Conservation (phyloP, 2,329 filamentous ascomycete genomes). For the Ilyonectria sp. region DNA sequence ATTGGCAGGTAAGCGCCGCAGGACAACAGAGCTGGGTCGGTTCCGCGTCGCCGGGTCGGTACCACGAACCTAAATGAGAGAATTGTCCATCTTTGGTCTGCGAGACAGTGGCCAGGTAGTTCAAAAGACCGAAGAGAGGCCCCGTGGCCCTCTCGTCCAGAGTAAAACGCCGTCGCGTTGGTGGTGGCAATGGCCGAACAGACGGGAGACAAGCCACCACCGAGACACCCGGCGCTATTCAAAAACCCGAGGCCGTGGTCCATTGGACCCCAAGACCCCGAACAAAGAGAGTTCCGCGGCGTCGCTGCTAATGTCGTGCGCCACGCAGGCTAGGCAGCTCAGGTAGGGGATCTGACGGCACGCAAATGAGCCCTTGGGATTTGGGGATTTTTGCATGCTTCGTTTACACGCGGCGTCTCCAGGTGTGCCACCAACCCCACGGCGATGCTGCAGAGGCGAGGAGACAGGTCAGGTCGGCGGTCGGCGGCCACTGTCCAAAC, state of each 20-base stretch:
- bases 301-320: constrained; percentile 10
- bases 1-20: constrained; percentile 20
- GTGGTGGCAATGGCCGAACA: neutral
- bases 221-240: constrained; percentile 10
- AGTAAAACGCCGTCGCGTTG: constrained; percentile 18
- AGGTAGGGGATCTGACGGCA: constrained; percentile 15
- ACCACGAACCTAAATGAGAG: constrained; percentile 11
- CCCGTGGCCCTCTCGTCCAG: constrained; percentile 11
- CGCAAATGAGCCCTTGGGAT: neutral
- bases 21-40: constrained; percentile 26
- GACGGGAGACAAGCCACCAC: constrained; percentile 25
- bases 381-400: constrained; percentile 23
- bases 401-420: constrained; percentile 9
- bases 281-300: constrained; percentile 7
- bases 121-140: constrained; percentile 6
- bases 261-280: neutral
- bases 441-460: constrained; percentile 21
- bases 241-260: constrained; percentile 11
- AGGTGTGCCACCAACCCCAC: constrained; percentile 14
- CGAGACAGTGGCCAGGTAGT: constrained; percentile 15
- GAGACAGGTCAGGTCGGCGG: constrained; percentile 3
- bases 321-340: constrained; percentile 11
- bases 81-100: constrained; percentile 19
- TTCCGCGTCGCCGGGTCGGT: constrained; percentile 34
- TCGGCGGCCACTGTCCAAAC: constrained; percentile 3